Evolutionary conservation across 129 eudicot species (phyloP).

Genomic region (Artemisia tridentata): DNA sequence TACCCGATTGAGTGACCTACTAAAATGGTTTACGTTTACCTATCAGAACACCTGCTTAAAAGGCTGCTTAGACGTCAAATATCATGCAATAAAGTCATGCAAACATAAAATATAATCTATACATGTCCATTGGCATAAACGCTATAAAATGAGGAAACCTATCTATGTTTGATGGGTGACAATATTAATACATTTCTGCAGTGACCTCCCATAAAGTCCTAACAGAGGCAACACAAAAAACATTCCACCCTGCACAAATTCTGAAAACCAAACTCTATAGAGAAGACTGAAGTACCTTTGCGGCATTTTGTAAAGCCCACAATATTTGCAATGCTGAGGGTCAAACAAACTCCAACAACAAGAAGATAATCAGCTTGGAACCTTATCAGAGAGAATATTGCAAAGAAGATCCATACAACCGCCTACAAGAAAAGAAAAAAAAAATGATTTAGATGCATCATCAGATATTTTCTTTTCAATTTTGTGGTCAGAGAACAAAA

Average conservation of each 20-base stretch:
- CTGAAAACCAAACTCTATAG: too few species aligned
- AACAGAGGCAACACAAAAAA: neutral
- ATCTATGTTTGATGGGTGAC: neutral
- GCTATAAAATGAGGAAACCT: neutral
- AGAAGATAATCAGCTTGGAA: conserved; percentile 99
- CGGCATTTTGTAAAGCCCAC: too few species aligned
- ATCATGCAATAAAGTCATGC: too few species aligned
- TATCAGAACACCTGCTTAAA: too few species aligned
- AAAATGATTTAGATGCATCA: conserved; percentile 3
- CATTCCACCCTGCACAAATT: neutral
- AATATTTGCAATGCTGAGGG: too few species aligned
- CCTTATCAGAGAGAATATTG: conserved; percentile 88
- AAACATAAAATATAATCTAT: neutral
- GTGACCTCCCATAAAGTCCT: neutral
- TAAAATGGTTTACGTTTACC: too few species aligned
- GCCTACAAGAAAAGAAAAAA: conserved; percentile 49
- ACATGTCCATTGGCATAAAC: neutral
- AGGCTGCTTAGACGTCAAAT: too few species aligned
- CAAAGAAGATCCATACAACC: conserved; percentile 78
- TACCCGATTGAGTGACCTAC: too few species aligned
- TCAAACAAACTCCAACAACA: too few species aligned
- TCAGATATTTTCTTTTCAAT: neutral
- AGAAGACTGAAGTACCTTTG: too few species aligned
- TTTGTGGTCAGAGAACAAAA: too few species aligned
- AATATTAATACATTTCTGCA: neutral